Evolutionary conservation across 2,329 filamentous ascomycete species (phyloP), one percentile per base, ranked within the genome.

Genomic region (Chaetomiaceae sp.): DNA sequence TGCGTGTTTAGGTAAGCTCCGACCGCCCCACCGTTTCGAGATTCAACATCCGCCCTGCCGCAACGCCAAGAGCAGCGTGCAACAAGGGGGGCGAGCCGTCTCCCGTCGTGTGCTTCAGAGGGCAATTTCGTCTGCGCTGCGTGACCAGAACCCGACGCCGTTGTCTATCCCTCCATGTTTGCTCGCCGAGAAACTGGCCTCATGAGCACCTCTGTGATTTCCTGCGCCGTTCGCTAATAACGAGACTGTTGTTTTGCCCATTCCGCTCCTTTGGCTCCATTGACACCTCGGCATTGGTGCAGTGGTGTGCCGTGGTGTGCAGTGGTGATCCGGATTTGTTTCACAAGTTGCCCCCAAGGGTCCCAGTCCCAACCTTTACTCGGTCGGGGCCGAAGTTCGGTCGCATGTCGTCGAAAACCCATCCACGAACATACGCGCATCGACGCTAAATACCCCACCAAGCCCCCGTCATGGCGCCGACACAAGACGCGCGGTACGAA

Each of bases 401-500:
- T n/a, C n/a, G 42, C 35, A 52, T 48, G 45, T 44, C 13, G 40
- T 2, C 35, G 40, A 44, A 25, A 3, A 30, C 40, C 21, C 16
- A n/a, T 9, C 16, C 9, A 12, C 14, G 13, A 13, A 4, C 41
- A 6, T 30, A 1, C 38, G 21, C 39, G 14, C 39, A 10, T 25
- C 33, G 16, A 44, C 51, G 20, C 19, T 17, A 43, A n/a, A n/a
- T n/a, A n/a, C n/a, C 9, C 21, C 34, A 5, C 8, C 30, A n/a
- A 3, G 27, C 37, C 20, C 20, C 43, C 33, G 50, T 20, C 38
- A 55, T 55, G 53, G 42, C 49, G 20, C 46, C 45, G 2, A 40
- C 23, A 9, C 31, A 42, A 23, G 82, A 82, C 59, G 69, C 73
- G 50, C 73, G 73, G 54, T 82, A 83, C 67, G 77, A 81, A 63